phyloP scores from a whole-genome alignment of 176 grass and related monocot genomes.

The Triticum dicoccoides region DNA sequence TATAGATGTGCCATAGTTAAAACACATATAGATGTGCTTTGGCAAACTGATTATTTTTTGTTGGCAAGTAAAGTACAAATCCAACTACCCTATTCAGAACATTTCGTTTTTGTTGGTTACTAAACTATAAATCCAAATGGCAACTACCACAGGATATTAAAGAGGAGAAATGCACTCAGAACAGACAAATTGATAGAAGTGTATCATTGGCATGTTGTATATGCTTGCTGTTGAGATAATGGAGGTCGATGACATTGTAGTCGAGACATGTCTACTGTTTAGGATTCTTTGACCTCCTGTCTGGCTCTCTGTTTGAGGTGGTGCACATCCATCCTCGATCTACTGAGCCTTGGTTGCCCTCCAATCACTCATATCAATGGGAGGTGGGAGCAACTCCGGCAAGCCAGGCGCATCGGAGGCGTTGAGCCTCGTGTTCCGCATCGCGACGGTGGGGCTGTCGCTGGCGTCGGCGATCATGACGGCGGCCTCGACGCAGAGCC shows the following conservation, averaged over 20 bases:
- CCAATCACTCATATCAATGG: background rate
- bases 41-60: too few species aligned
- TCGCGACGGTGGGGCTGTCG: conserved; percentile 20
- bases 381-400: background rate
- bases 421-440: background rate
- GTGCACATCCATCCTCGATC: background rate
- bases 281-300: background rate
- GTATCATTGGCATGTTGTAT: too few species aligned
- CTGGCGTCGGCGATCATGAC: conserved; percentile 25
- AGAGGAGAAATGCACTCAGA: too few species aligned
- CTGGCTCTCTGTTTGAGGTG: background rate
- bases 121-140: too few species aligned
- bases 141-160: too few species aligned
- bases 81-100: too few species aligned
- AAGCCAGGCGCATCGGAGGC: background rate
- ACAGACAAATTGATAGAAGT: too few species aligned
- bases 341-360: background rate
- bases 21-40: too few species aligned
- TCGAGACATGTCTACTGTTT: background rate
- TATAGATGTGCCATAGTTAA: too few species aligned
- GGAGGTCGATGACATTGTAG: background rate
- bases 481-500: background rate
- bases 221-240: background rate
- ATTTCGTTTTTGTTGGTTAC: too few species aligned
- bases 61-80: too few species aligned